phyloP scores from a whole-genome alignment of 192 early-diverging fungal genomes.

The Pilobolus umbonatus region DNA sequence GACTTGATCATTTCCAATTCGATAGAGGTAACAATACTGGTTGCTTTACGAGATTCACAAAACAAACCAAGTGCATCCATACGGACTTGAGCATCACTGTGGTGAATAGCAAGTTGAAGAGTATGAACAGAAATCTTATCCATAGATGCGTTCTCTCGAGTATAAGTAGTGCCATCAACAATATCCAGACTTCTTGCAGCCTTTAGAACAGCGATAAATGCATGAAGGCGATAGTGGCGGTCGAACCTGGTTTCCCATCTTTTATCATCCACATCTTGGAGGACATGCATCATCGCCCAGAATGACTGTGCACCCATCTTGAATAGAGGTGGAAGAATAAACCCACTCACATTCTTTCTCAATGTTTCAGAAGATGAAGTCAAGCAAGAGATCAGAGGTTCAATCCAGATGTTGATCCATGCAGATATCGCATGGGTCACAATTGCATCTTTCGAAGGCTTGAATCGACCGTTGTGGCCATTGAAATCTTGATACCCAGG shows the following conservation, averaged over 20 bases:
- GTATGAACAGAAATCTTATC: conserved; percentile 37
- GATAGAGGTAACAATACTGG: conserved; percentile 50
- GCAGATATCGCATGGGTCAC: conserved; percentile 23
- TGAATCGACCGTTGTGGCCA: conserved; percentile 12
- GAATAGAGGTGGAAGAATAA: conserved; percentile 50
- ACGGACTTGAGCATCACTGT: conserved; percentile 68
- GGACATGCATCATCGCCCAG: conserved; percentile 40
- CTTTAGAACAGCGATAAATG: conserved; percentile 56
- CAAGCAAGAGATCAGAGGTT: conserved; percentile 49
- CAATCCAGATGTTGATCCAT: conserved; percentile 53
- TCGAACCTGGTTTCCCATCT: conserved; percentile 8
- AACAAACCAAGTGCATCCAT: conserved; percentile 76
- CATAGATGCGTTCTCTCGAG: conserved; percentile 9
- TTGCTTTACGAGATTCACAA: conserved; percentile 71
- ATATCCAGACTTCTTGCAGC: conserved; percentile 52
- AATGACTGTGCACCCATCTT: conserved; percentile 40
- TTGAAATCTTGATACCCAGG: conserved; percentile 14
- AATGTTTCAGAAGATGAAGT: conserved; percentile 45
- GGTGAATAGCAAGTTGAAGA: conserved; percentile 62
- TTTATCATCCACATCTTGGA: conserved; percentile 25
- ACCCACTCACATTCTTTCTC: conserved; percentile 53
- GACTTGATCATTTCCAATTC: conserved; percentile 64
- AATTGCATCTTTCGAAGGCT: background rate
- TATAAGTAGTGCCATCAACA: conserved; percentile 43
- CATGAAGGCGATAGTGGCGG: conserved; percentile 47